Conservation (phyloP, 2,329 filamentous ascomycete genomes). For the Drechslerella coelobrocha region DNA sequence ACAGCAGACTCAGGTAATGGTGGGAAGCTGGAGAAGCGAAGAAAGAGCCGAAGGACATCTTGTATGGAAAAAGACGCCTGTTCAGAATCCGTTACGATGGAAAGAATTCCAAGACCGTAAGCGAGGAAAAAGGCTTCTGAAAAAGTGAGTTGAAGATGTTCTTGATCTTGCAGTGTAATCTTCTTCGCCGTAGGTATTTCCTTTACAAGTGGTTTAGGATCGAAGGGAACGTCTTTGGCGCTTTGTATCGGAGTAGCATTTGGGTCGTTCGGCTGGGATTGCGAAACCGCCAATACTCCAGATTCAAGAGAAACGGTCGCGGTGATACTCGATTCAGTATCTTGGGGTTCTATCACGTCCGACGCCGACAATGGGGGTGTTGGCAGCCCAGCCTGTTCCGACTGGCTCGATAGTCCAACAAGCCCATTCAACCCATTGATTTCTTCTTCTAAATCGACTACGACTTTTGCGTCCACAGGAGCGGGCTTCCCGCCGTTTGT, state of each 20-base stretch:
- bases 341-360: conserved; percentile 20
- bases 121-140: conserved; percentile 92
- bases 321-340: conserved; percentile 4
- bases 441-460: conserved; percentile 31
- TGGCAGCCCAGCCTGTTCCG: conserved; percentile 20
- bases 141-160: conserved; percentile 88
- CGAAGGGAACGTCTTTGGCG: conserved; percentile 29
- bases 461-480: conserved; percentile 23
- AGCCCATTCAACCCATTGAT: conserved; percentile 21
- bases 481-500: conserved; percentile 40
- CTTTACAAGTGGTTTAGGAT: conserved; percentile 12
- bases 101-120: conserved; percentile 78
- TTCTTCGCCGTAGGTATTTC: conserved; percentile 22
- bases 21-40: conserved; percentile 74
- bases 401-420: not conserved
- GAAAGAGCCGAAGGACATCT: conserved; percentile 71
- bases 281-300: not conserved
- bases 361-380: conserved; percentile 34
- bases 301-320: not conserved
- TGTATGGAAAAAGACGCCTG: conserved; percentile 61
- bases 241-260: not conserved
- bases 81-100: conserved; percentile 60
- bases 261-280: not conserved
- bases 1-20: conserved; percentile 59
- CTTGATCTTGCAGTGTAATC: conserved; percentile 65